A percentile compares a stretch with the other conserved stretches of the same genome.
These are phyloP conservation scores for Citrus maxima DNA, from an alignment of 345 rosid species.

Conservation along the genomic window DNA sequence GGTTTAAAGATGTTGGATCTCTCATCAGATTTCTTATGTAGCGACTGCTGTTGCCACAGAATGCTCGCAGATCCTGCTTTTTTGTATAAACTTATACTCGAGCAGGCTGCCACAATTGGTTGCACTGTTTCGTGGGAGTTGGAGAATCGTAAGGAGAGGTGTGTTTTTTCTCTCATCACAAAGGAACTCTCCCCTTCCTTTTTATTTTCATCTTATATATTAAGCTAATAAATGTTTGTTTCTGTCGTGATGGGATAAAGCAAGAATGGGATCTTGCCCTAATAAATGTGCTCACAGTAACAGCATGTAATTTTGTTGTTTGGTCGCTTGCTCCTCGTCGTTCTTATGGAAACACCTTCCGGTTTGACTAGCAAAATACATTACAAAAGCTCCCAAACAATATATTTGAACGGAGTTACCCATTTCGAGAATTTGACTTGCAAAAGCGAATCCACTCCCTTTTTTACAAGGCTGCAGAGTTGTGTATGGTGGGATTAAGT, in stretches of 20 bases:
- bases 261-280: slow-evolving; percentile 97
- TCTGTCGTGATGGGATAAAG: slow-evolving; percentile 51
- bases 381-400: no score
- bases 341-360: no score
- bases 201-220: slow-evolving; percentile 7
- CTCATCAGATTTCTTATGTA: slow-evolving; percentile 8
- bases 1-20: neutral
- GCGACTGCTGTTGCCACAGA: slow-evolving; percentile 37
- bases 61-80: slow-evolving; percentile 96
- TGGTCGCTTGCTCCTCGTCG: no score
- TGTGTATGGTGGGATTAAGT: no score
- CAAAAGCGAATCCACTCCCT: no score
- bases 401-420: no score
- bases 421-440: no score
- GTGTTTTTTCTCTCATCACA: neutral
- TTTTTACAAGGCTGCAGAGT: no score
- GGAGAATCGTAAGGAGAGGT: slow-evolving; percentile 86
- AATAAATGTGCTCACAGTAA: no score
- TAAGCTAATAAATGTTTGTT: slow-evolving; percentile 15
- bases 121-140: slow-evolving; percentile 90
- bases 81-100: slow-evolving; percentile 73
- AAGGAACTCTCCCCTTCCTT: neutral
- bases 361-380: no score
- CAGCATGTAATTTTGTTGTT: no score
- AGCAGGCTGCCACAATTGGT: slow-evolving; percentile 84